Evolutionary conservation across 2,329 filamentous ascomycete species (phyloP), one percentile per base, ranked within the genome.

Genomic region (Podosphaera xanthii): DNA sequence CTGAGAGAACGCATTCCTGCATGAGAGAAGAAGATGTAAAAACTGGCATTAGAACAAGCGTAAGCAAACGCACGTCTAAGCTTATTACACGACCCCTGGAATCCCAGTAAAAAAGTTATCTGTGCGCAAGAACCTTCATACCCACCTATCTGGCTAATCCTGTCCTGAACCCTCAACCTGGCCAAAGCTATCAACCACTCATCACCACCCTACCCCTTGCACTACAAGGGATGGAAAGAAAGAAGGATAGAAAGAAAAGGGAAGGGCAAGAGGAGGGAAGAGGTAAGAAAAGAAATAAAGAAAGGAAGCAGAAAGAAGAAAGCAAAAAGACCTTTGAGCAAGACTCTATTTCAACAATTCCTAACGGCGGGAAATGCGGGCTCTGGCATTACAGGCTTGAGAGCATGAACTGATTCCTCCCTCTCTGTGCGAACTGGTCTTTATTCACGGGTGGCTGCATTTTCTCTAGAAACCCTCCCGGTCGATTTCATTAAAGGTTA

Each of bases 371-470:
- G 52, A 56, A 55, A 59, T 60, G 3, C 48, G 31, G 57, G 58
- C 62, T 63, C 65, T 64, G 62, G 63, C 62, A 61, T 62, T 61
- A 62, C 50, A 60, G 35, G n/a, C 22, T 34, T 42, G 30, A 36
- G 59, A 59, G 61, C 61, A 64, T 64, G 61, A 63, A 64, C 64
- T 64, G 59, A 64, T 59, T 59, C 61, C 61, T 50, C 62, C n/a
- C 60, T 53, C 60, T 55, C 59, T 53, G 62, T 65, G 63, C 65
- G 65, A 68, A 66, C 66, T 67, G 66, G 64, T 67, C 64, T 63
- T 58, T 59, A 46, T 55, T 61, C 56, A 59, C 65, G 67, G 67
- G 65, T 67, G 65, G 66, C 67, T 67, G 67, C 67, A 69, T 66
- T 67, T 58, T 60, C 61, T 67, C 66, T 65, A 60, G 63, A 58